Base-by-base conservation (phyloP, 2,329 filamentous ascomycete genomes). In the Zasmidium citrigriseum region DNA sequence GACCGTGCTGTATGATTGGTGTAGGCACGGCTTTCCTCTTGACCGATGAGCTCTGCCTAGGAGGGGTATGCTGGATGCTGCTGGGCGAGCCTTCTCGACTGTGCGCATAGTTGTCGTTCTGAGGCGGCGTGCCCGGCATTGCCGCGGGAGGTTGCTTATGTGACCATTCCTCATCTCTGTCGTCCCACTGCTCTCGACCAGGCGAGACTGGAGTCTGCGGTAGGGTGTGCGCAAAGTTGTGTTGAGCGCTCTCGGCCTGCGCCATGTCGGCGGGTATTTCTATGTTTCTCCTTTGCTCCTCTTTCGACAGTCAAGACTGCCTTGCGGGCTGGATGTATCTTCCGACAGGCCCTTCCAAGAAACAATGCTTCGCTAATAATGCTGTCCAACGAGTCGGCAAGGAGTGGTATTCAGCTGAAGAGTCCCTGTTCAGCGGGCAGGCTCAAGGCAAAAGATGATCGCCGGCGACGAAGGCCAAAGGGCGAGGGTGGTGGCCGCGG, bases 51-150 rank as follows among this genome's bases (percentile, higher is more conserved):
- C 11, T 22, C n/a, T 21, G 20, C 46, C 46, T 27, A 2, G 61
- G 58, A 18, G 64, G 62, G 41, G 58, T 59, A 18, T 55, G 52
- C 23, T 62, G 62, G 25, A 62, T 52, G 22, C 62, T 66, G 49
- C 56, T 60, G 7, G 57, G 48, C 18, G 61, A 64, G 21, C 52
- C 27, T n/a, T 59, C 45, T 38, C 64, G 52, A 21, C 61, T 53
- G 46, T 61, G 59, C 24, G 41, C 50, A 34, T 61, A 64, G n/a
- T 46, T 20, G 23, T 53, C 55, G 21, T 59, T 47, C 16, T 23
- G 50, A 34, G 41, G 53, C n/a, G 64, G 59, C 12, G 59, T 62
- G 2, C 55, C 63, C 12, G 61, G 58, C 23, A 34, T 27, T 14
- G 55, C 7, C 3, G 24, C n/a, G 7, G 45, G 12, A 14, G 41